Evolutionary conservation across 2,329 filamentous ascomycete species (phyloP).

Genomic region (Elsinoe perseae): DNA sequence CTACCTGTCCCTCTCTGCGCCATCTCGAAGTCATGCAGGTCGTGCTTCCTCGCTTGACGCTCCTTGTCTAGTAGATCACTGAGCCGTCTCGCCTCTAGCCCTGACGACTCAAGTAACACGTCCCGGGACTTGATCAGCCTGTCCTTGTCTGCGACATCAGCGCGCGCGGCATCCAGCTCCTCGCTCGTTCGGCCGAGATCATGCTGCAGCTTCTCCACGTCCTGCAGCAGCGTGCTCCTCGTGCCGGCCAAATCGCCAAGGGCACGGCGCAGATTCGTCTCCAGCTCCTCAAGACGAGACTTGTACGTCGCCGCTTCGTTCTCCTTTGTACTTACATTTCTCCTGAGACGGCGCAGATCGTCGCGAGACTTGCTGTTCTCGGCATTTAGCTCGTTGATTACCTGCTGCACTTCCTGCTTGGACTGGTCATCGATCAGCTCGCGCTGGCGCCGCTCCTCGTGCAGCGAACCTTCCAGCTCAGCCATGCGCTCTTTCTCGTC

Average conservation of each 20-base stretch:
- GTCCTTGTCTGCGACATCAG: conserved; percentile 80
- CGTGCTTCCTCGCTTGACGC: conserved; percentile 72
- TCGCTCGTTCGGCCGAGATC: conserved; percentile 78
- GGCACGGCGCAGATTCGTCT: conserved; percentile 77
- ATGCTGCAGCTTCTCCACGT: conserved; percentile 73
- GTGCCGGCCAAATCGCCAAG: conserved; percentile 84
- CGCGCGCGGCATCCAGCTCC: conserved; percentile 71
- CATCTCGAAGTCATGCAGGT: conserved; percentile 80
- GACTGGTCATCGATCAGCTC: conserved; percentile 81
- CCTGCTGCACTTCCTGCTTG: conserved; percentile 89
- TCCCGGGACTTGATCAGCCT: conserved; percentile 84
- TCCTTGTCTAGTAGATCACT: conserved; percentile 88
- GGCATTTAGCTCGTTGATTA: conserved; percentile 84
- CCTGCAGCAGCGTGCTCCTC: conserved; percentile 73
- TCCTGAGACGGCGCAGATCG: conserved; percentile 71
- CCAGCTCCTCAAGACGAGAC: conserved; percentile 79
- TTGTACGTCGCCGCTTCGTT: conserved; percentile 88
- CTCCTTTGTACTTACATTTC: conserved; percentile 74
- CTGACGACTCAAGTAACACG: conserved; percentile 76
- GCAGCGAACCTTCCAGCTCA: conserved; percentile 55
- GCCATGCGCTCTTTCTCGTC: conserved; percentile 67
- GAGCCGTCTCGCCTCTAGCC: conserved; percentile 75
- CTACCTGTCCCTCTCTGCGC: conserved; percentile 82
- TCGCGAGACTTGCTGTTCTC: conserved; percentile 78
- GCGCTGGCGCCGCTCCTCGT: conserved; percentile 73